phyloP scores from a whole-genome alignment of 306 rosid genomes.

The Inga leiocalycina region DNA sequence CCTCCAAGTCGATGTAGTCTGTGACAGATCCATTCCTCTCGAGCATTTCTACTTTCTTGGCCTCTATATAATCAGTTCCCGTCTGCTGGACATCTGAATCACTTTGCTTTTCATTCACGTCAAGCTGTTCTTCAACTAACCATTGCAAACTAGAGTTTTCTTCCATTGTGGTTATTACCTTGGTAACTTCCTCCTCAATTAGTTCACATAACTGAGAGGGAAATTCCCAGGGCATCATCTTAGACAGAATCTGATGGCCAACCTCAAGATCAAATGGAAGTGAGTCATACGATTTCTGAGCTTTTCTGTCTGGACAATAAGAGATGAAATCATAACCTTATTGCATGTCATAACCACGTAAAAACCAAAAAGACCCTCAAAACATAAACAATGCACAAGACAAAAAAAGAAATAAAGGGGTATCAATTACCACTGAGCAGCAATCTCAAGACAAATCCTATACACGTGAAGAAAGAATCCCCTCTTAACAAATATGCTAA shows the following conservation, averaged over 20 bases:
- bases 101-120: constrained; percentile 40
- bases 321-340: constrained; percentile 24
- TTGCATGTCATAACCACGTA: constrained; percentile 24
- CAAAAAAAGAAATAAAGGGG: background rate
- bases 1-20: constrained; percentile 49
- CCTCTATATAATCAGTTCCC: constrained; percentile 40
- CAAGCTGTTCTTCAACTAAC: constrained; percentile 44
- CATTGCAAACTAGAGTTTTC: constrained; percentile 47
- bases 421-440: background rate
- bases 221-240: constrained; percentile 76
- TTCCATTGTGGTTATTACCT: constrained; percentile 50
- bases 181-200: constrained; percentile 67
- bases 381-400: constrained; percentile 7
- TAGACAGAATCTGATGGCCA: constrained; percentile 74
- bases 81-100: constrained; percentile 32
- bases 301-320: constrained; percentile 56
- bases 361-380: constrained; percentile 7
- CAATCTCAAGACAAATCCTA: constrained; percentile 21
- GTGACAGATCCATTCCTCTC: constrained; percentile 59
- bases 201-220: constrained; percentile 74
- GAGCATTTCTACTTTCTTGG: constrained; percentile 61
- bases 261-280: constrained; percentile 76
- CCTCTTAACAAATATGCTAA: background rate
- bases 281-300: constrained; percentile 48
- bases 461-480: constrained; percentile 9